Base-by-base conservation (phyloP, 2,329 filamentous ascomycete species). In the Paraconiothyrium sp. region DNA sequence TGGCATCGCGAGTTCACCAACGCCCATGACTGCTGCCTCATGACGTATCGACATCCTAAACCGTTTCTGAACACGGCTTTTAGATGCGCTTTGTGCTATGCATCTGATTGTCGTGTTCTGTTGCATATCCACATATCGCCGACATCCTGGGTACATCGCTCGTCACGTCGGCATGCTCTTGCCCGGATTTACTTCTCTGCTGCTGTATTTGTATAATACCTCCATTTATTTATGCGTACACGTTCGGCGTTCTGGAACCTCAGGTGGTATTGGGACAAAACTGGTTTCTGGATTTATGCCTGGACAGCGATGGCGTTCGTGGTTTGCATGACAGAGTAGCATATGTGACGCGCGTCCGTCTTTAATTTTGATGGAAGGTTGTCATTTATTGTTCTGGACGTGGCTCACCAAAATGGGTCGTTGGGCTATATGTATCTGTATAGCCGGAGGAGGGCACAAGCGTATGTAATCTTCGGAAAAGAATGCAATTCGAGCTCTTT, bases 1-100 rank as follows among this genome's bases (percentile, higher is more conserved):
- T 62, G 74, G 79, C 44, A 54, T 78, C 27, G 79, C 82, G 20
- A 85, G 84, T 69, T 86, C 86, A 46, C 86, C 86, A 14, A 82
- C 83, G 54, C 82, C 84, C 24, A 61, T 73, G 57, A 57, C 70
- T 60, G 68, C 70, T 35, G 64, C 66, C 10, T 69, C 68, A 51
- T 71, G 60, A 61, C 61, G 56, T 59, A n/a, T 32, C 50, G 30
- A 24, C 11, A 41, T n/a, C 9, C 43, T 32, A 22, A 10, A 32
- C 24, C 27, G 16, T 46, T 3, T 1, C 14, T 55, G 27, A 35
- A 16, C 39, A 22, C 30, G 16, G 8, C 16, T 9, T 34, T 10
- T 32, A 35, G 14, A n/a, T 27, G 35, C 27, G 9, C 27, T 46
- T 27, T 7, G 27, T 46, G n/a, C 4, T 20, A 39, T 14, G 22